Evolutionary conservation across 2,329 filamentous ascomycete species (phyloP).

Genomic region (Colletotrichum shisoi): DNA sequence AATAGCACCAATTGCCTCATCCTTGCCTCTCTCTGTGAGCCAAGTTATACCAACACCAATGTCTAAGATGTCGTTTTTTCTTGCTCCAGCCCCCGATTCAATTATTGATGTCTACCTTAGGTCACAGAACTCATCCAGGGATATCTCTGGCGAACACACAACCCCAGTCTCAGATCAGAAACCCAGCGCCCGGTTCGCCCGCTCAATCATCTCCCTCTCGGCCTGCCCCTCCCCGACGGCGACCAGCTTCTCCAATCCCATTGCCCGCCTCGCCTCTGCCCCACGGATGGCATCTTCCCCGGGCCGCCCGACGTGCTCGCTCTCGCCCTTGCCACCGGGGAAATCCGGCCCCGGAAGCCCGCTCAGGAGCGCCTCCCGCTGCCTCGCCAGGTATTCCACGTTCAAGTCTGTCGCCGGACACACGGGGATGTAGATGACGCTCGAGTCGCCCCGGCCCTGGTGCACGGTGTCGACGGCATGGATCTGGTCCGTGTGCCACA

Average conservation of each 20-base stretch:
- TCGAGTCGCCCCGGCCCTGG: conserved; percentile 74
- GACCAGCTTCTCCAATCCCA: conserved; percentile 56
- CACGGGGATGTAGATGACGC: conserved; percentile 87
- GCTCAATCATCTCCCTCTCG: conserved; percentile 49
- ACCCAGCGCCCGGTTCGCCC: conserved; percentile 57
- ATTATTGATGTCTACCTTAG: background rate
- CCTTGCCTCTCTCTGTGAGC: too few relatives aligned
- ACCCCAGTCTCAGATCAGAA: conserved; percentile 45
- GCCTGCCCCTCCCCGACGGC: conserved; percentile 44
- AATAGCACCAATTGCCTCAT: too few relatives aligned
- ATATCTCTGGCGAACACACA: background rate
- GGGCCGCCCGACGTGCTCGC: conserved; percentile 58
- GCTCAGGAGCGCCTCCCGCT: conserved; percentile 73
- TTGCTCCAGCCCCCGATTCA: background rate
- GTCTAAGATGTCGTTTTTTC: background rate
- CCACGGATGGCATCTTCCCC: conserved; percentile 50
- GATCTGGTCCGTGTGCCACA: conserved; percentile 84
- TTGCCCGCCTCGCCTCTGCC: conserved; percentile 51
- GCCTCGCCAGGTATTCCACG: conserved; percentile 72
- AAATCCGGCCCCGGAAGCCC: conserved; percentile 77
- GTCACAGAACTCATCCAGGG: too few relatives aligned
- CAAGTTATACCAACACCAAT: too few relatives aligned
- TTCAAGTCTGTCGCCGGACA: conserved; percentile 82
- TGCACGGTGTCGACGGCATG: conserved; percentile 87
- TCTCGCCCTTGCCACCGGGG: conserved; percentile 74